Base-by-base conservation (phyloP, 805 yeast genomes). In the Kodamaea lidongshanica region DNA sequence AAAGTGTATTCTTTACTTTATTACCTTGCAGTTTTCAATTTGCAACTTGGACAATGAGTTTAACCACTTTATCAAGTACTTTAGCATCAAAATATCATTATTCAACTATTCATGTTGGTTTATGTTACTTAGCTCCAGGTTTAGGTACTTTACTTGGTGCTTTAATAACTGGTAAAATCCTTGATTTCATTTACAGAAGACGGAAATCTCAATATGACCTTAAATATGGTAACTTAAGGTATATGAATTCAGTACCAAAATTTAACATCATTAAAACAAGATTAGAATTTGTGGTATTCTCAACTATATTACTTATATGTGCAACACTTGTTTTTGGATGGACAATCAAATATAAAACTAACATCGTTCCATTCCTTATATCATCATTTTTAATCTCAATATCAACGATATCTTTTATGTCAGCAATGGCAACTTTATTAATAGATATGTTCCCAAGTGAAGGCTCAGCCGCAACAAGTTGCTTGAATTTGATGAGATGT, bases 71-170 rank as follows among this genome's bases (percentile, higher is more conserved):
- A 34, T 66, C 87, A 0, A 70, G 80, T 0, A 58, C 64, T 9
- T 52, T 85, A 19, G 59, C 71, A 18, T 50, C 52, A 6, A 39
- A 57, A 4, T 83, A 84, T 41, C 54, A 64, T 16, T 70, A 74
- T 37, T 40, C 67, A 1, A 69, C 77, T 1, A 56, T 73, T 25
- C 64, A 73, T 26, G 72, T 83, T 22, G 95, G 95, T 3, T 54
- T 75, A 11, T 74, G 85, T 33, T 86, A 77, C 45, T 60, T 86
- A 23, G 81, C 94, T 3, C 75, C 79, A 12, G 95, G 95, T 10
- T 41, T 72, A 0, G 80, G 79, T 7, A 72, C 84, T 4, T 50
- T 82, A 10, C 22, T 64, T 0, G 85, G 89, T 14, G 72, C 88
- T 0, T 38, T 84, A 0, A 19, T 49, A 0, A 54, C 76, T 3